These are phyloP conservation scores for Mercurialis annua DNA, from an alignment of 345 rosid species.

Conservation along the genomic window DNA sequence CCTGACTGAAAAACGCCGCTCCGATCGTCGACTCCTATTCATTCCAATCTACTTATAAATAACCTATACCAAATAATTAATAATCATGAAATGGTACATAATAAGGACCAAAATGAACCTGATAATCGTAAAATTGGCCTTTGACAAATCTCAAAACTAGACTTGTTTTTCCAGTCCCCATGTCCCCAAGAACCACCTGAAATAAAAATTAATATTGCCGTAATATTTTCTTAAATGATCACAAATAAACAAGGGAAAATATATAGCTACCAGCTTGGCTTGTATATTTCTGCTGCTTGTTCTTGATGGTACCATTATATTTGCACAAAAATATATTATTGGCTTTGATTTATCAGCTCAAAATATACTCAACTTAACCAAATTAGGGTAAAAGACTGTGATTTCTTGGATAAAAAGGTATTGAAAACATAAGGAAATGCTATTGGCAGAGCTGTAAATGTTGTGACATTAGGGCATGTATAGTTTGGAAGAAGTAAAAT, in stretches of 20 bases:
- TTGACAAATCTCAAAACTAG: constrained; percentile 69
- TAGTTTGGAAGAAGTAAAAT: neutral
- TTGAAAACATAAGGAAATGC: neutral
- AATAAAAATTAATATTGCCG: constrained; percentile 3
- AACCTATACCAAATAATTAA: neutral
- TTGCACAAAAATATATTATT: neutral
- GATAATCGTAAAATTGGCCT: constrained; percentile 69
- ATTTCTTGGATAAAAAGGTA: neutral
- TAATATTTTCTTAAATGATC: neutral
- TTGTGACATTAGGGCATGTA: neutral
- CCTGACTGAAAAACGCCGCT: constrained; percentile 83
- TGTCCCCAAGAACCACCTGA: constrained; percentile 80
- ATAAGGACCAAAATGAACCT: constrained; percentile 31
- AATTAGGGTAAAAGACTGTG: too few species aligned
- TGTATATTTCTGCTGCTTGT: constrained; percentile 64
- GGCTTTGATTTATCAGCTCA: neutral
- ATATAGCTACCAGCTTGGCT: constrained; percentile 91
- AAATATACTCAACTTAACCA: neutral
- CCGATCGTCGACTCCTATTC: constrained; percentile 74
- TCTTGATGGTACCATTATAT: constrained; percentile 37
- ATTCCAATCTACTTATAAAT: constrained; percentile 16
- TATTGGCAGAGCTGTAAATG: neutral
- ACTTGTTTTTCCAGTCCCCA: constrained; percentile 85
- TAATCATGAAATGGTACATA: neutral
- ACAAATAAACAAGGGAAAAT: constrained; percentile 26